Conservation (phyloP, 73 alveolate species). For the Paramecium octaurelia region DNA sequence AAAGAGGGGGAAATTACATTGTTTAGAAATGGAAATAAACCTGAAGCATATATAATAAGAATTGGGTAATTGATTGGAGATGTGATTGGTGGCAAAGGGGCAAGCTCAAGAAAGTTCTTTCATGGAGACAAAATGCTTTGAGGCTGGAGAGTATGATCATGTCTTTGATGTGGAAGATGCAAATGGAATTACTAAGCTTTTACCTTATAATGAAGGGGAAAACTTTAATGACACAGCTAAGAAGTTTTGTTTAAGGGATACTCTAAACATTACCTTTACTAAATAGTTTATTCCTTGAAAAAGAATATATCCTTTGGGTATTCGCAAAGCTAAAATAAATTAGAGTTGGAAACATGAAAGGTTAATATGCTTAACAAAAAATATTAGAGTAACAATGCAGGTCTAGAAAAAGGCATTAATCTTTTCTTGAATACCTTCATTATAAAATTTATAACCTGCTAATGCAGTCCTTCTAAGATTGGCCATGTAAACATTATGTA, state of each 20-base stretch:
- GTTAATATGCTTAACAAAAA: constrained; percentile 59
- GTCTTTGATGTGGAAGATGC: constrained; percentile 96
- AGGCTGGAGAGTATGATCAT: constrained; percentile 97
- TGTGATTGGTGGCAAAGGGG: constrained; percentile 80
- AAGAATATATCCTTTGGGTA: constrained; percentile 47
- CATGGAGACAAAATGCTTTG: constrained; percentile 95
- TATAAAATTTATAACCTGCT: background rate
- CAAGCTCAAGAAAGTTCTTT: constrained; percentile 69
- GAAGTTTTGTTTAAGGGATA: constrained; percentile 88
- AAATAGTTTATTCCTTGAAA: constrained; percentile 71
- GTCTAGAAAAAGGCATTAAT: constrained; percentile 41
- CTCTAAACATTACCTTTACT: constrained; percentile 81
- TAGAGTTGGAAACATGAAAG: background rate
- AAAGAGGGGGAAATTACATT: constrained; percentile 97
- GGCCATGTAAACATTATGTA: background rate
- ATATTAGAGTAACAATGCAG: constrained; percentile 63
- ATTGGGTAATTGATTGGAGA: constrained; percentile 97
- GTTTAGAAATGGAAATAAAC: constrained; percentile 86
- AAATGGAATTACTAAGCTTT: constrained; percentile 82
- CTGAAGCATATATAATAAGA: constrained; percentile 90
- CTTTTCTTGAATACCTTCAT: background rate
- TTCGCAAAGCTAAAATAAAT: background rate
- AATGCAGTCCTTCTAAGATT: background rate
- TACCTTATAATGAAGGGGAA: constrained; percentile 97
- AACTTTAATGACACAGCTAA: constrained; percentile 92